Evolutionary conservation across 345 rosid species (phyloP), one percentile per base, ranked within the genome.

Genomic region (Eucalyptus marginata): DNA sequence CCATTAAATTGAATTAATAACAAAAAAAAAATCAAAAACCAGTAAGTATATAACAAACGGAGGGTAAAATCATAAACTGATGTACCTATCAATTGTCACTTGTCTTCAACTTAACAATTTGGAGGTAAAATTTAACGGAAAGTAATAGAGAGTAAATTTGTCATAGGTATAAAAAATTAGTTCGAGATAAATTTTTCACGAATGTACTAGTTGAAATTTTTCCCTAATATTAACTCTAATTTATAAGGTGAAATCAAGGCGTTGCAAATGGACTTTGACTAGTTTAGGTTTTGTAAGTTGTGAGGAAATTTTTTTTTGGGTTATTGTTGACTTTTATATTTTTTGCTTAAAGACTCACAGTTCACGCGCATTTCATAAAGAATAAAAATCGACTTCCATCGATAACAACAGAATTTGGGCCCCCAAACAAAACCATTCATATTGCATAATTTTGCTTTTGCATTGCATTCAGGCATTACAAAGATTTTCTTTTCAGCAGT

Each of bases 141-240:
- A 24, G 1, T 24, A 24, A 56, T 22, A 4, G 0, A 56, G 13
- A 9, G 3, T 56, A 56, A 56, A 24, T 56, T 56, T 56, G 6
- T 56, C 12, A 1, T 10, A 2, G 5, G 2, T 20, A 2, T 52
- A 52, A 52, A 52, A 52, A 52, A 52, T 52, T 52, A 52, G 5
- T 52, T 52, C 0, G 0, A 6, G 2, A 56, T 5, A 56, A 56
- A 24, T 24, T 24, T 56, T 22, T 56, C 6, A 56, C 3, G 13
- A 56, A 24, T 8, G 29, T 24, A 56, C 6, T 22, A 24, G 62
- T 25, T 56, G 27, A 29, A 25, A 56, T 13, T 24, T 56, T 24
- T 56, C 10, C 10, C 3, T 56, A 10, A 56, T 24, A 56, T 24
- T 24, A 56, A 56, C 13, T 24, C 29, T 22, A 56, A 24, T 56